Conservation (phyloP, 2,329 filamentous ascomycete species). For the Emydomyces testavorans region DNA sequence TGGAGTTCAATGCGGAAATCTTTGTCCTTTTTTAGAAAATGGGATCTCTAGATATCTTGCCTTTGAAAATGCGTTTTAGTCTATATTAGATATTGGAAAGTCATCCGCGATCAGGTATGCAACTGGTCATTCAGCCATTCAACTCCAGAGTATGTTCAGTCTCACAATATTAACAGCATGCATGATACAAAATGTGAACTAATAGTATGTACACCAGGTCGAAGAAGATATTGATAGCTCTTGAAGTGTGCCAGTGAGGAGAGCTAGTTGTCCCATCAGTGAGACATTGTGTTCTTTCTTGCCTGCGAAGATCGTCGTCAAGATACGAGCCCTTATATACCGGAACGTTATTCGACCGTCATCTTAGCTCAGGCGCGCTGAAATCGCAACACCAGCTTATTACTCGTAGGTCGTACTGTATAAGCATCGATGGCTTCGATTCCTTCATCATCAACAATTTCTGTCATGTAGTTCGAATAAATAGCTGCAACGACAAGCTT, state of each 20-base stretch:
- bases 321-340: not conserved
- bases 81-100: not conserved
- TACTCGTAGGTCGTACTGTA: slow-evolving; percentile 46
- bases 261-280: not conserved
- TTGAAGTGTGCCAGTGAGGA: not conserved
- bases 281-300: not conserved
- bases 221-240: too few relatives aligned
- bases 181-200: too few relatives aligned
- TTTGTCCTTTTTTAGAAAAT: not conserved
- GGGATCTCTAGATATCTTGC: too few relatives aligned
- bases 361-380: slow-evolving; percentile 21
- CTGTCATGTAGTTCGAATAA: slow-evolving; percentile 55
- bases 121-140: not conserved
- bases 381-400: slow-evolving; percentile 50
- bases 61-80: not conserved
- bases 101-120: not conserved
- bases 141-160: not conserved
- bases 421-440: slow-evolving; percentile 58
- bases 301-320: not conserved
- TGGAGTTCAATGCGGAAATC: slow-evolving; percentile 8
- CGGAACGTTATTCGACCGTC: not conserved
- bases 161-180: too few relatives aligned
- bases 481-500: slow-evolving; percentile 59
- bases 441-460: slow-evolving; percentile 50
- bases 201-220: too few relatives aligned